Percentiles rank a stretch among this genome's conserved stretches.
These are phyloP conservation scores for Physcia stellaris DNA, from an alignment of 495 filamentous ascomycete genomes.

Conservation along the genomic window DNA sequence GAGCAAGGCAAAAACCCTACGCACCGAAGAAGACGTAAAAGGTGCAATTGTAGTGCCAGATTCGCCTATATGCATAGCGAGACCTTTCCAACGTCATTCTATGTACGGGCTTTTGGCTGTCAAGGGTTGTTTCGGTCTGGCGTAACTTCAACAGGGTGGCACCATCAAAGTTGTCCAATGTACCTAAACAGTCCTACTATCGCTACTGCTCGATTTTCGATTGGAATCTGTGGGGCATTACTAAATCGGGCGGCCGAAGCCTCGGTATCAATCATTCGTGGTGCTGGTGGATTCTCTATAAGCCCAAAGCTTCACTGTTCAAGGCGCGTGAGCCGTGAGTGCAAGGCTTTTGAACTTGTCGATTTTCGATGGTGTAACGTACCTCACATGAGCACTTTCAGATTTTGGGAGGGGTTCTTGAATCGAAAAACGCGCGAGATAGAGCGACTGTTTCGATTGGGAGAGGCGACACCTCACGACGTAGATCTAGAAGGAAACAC, in stretches of 20 bases:
- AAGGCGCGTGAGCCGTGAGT: not conserved
- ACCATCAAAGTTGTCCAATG: not conserved
- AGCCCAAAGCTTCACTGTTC: not conserved
- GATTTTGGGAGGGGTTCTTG: not conserved
- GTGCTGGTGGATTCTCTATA: not conserved
- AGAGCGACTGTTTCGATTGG: not conserved
- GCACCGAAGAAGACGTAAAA: not conserved
- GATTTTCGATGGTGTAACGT: not conserved
- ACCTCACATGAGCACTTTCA: not conserved
- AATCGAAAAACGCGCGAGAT: not conserved
- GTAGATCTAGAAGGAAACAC: not conserved
- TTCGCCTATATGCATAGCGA: not conserved
- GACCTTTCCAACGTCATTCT: not conserved
- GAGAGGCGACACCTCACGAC: not conserved
- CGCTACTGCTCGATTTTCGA: not conserved
- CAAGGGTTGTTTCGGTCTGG: not conserved
- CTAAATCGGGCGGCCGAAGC: not conserved
- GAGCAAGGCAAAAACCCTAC: not conserved
- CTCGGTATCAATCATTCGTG: not conserved
- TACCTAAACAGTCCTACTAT: not conserved
- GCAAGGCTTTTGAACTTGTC: not conserved
- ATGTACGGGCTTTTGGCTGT: not conserved
- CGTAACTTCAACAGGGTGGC: not conserved
- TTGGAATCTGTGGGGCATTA: not conserved
- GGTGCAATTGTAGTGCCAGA: not conserved